Base-by-base conservation (phyloP, 139 green algal species). In the Tetraselmis striata region DNA sequence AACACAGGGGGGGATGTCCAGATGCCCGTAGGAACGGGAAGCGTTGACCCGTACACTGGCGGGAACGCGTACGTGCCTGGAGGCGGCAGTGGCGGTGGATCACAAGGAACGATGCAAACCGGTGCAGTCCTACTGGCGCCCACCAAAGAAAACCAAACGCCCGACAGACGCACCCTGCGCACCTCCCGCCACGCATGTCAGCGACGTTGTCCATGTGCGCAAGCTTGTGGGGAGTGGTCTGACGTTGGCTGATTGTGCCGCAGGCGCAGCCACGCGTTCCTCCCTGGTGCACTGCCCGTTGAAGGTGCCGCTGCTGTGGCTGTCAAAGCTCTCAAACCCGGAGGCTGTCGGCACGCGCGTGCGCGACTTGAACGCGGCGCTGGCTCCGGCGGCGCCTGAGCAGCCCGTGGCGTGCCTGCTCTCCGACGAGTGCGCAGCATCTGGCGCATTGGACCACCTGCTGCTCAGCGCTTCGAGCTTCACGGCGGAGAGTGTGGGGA, bases 31-130 rank as follows among this genome's bases (percentile, higher is more conserved):
- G n/a, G n/a, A n/a, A n/a, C n/a, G n/a, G 81, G 84, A 5, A 79
- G 81, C 26, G 83, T 84, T 28, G 92, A 96, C 77, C 91, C 91
- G 0, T 93, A 93, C 85, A 94, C 91, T 23, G 89, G 90, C 0
- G 79, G 77, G 0, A 80, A 79, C 0, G 82, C 83, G 28, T 91
- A 89, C 79, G 85, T 86, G 59, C 85, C 86, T 22, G 79, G 80
- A 29, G 32, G 75, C 67, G 32, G 29, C 30, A 30, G 77, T 75
- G 82, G 24, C 2, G 81, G 26, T n/a, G n/a, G n/a, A n/a, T n/a
- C n/a, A n/a, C n/a, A n/a, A n/a, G n/a, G n/a, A 30, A 30, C 2
- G 24, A 30, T 30, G 78, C 25, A 5, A 1, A 11, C 28, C 45
- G 29, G 30, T 30, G n/a, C n/a, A n/a, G n/a, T n/a, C n/a, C n/a